phyloP scores from a whole-genome alignment of 2,329 filamentous ascomycete species.

The Coniochaeta sp. region DNA sequence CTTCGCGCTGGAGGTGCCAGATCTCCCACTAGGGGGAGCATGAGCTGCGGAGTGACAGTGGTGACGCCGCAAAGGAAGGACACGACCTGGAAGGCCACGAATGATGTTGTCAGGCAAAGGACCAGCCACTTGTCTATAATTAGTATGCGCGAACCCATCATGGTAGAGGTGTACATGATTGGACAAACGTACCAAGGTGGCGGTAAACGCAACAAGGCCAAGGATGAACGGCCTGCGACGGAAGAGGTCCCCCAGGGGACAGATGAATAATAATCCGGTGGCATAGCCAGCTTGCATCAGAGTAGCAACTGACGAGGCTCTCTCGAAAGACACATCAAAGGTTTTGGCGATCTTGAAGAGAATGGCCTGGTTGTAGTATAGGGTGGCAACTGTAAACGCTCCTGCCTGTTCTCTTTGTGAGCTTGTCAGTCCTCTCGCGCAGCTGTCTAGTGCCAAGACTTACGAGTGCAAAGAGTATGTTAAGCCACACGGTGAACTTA shows the following conservation, averaged over 20 bases:
- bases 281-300: conserved; percentile 76
- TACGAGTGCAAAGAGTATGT: conserved; percentile 62
- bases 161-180: neutral
- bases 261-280: conserved; percentile 63
- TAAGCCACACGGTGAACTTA: conserved; percentile 59
- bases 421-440: neutral
- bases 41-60: conserved; percentile 71
- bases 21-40: conserved; percentile 75
- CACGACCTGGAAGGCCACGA: conserved; percentile 57
- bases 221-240: conserved; percentile 63
- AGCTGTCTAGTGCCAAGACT: conserved; percentile 5
- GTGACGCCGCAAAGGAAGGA: conserved; percentile 70
- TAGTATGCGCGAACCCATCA: neutral
- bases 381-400: conserved; percentile 67
- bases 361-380: conserved; percentile 78
- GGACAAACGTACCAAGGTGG: conserved; percentile 50
- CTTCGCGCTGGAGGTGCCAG: conserved; percentile 63
- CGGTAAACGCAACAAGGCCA: conserved; percentile 57
- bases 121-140: conserved; percentile 48
- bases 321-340: conserved; percentile 63
- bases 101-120: conserved; percentile 59
- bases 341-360: conserved; percentile 66
- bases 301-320: conserved; percentile 61
- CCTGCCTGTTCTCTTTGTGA: conserved; percentile 28
- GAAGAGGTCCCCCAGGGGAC: conserved; percentile 66